Percentiles rank a stretch among this genome's conserved stretches.
These are phyloP conservation scores for Jacaranda copaia DNA, from an alignment of 257 asterid genomes.

Conservation along the genomic window DNA sequence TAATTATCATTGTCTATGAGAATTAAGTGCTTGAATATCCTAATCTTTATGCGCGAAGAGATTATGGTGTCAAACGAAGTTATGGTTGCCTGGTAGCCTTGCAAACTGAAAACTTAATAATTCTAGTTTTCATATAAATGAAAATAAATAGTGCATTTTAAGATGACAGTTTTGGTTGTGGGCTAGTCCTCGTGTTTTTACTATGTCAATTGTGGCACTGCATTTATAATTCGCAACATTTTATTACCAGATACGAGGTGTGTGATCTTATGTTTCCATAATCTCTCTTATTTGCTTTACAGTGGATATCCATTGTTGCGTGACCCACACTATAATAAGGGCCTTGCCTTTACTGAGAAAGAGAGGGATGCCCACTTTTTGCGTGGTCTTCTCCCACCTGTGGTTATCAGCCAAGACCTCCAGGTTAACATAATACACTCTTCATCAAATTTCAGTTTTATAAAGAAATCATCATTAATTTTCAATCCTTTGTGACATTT, in stretches of 20 bases:
- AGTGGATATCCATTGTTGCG: conserved; percentile 99
- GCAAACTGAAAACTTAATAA: neutral
- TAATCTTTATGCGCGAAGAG: conserved; percentile 10
- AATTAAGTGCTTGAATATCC: conserved; percentile 10
- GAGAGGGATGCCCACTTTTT: conserved; percentile 97
- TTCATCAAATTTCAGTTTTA: conserved; percentile 5
- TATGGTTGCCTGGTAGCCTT: neutral
- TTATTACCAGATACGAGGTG: neutral
- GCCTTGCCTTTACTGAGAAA: conserved; percentile 87
- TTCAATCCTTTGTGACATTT: neutral
- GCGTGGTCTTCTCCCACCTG: conserved; percentile 99
- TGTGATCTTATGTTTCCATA: neutral
- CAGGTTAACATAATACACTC: conserved; percentile 61
- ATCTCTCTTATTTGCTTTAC: conserved; percentile 39
- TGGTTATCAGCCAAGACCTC: conserved; percentile 68
- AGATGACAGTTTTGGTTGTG: neutral
- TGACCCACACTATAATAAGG: conserved; percentile 96
- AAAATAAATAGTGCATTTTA: neutral
- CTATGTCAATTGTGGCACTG: too few relatives aligned
- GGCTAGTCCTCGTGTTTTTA: neutral
- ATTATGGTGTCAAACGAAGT: neutral
- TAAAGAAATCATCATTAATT: neutral
- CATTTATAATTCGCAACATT: too few relatives aligned
- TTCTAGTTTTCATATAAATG: neutral
- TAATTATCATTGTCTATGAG: neutral